phyloP scores from a whole-genome alignment of 441 rosid genomes.

The Brassica balearica region DNA sequence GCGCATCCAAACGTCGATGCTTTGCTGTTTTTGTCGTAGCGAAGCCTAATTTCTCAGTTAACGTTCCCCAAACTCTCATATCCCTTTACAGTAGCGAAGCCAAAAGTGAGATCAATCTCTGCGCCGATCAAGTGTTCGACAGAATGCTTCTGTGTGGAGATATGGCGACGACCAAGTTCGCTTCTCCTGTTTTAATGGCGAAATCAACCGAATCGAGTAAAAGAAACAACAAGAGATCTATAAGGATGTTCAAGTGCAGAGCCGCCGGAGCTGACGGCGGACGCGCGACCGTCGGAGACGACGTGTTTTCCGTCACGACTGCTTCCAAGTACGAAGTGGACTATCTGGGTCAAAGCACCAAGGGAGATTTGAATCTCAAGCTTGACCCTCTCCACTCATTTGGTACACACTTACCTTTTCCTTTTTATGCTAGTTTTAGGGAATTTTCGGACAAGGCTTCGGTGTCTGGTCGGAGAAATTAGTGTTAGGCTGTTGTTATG shows the following conservation, averaged over 20 bases:
- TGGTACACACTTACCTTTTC: conserved; percentile 32
- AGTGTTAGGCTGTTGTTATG: neutral
- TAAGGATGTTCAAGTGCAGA: conserved; percentile 43
- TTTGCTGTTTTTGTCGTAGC: conserved; percentile 17
- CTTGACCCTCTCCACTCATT: conserved; percentile 61
- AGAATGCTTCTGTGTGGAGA: conserved; percentile 37
- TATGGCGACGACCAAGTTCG: conserved; percentile 23
- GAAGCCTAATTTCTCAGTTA: conserved; percentile 23
- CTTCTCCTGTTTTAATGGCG: conserved; percentile 16
- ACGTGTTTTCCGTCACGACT: conserved; percentile 73
- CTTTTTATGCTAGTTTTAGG: conserved; percentile 6
- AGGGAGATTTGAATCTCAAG: conserved; percentile 92
- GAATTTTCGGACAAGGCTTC: neutral
- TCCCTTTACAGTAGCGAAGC: conserved; percentile 13
- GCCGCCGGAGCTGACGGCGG: conserved; percentile 47
- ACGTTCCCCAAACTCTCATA: conserved; percentile 32
- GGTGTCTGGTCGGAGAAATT: conserved; percentile 13
- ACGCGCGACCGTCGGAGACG: conserved; percentile 55
- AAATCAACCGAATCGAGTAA: conserved; percentile 7
- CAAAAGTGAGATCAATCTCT: conserved; percentile 24
- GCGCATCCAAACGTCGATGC: neutral
- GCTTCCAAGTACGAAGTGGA: conserved; percentile 72
- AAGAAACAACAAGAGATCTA: conserved; percentile 35
- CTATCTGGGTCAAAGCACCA: conserved; percentile 95
- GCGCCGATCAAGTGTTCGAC: conserved; percentile 38